phyloP scores from a whole-genome alignment of 2,329 filamentous ascomycete genomes.

The Colletotrichum noveboracense region DNA sequence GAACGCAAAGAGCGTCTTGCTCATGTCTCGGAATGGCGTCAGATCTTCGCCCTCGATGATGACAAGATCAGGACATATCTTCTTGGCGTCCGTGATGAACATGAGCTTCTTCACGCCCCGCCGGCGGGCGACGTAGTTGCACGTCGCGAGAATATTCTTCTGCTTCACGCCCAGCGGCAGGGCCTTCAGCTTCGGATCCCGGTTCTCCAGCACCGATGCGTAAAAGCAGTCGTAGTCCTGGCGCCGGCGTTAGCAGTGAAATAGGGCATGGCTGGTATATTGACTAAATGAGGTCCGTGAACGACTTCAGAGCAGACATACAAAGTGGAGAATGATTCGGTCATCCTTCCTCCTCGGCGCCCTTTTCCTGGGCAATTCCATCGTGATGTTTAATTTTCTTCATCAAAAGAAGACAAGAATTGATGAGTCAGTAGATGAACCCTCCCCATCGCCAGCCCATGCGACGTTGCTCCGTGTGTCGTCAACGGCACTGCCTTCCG shows the following conservation, averaged over 20 bases:
- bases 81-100: conserved; percentile 81
- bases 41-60: conserved; percentile 88
- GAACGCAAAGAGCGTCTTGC: conserved; percentile 79
- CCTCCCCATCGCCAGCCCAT: background rate
- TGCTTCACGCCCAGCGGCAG: conserved; percentile 86
- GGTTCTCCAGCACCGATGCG: conserved; percentile 85
- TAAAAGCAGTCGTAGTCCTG: conserved; percentile 93
- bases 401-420: background rate
- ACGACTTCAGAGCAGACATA: conserved; percentile 44
- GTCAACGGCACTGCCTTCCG: background rate
- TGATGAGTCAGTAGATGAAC: background rate
- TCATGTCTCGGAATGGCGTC: conserved; percentile 83
- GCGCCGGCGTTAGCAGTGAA: background rate
- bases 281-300: background rate
- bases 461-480: background rate
- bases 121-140: conserved; percentile 88
- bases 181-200: conserved; percentile 74
- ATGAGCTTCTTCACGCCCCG: conserved; percentile 82
- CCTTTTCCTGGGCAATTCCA: conserved; percentile 34
- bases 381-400: conserved; percentile 22
- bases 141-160: conserved; percentile 91
- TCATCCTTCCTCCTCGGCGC: conserved; percentile 59
- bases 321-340: conserved; percentile 82
- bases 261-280: background rate
- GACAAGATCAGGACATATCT: conserved; percentile 81